A percentile compares a stretch with the other conserved stretches of the same genome.
Evolutionary conservation across 75 land plant genomes (phyloP).

Genomic region (Selaginella moellendorffii): DNA sequence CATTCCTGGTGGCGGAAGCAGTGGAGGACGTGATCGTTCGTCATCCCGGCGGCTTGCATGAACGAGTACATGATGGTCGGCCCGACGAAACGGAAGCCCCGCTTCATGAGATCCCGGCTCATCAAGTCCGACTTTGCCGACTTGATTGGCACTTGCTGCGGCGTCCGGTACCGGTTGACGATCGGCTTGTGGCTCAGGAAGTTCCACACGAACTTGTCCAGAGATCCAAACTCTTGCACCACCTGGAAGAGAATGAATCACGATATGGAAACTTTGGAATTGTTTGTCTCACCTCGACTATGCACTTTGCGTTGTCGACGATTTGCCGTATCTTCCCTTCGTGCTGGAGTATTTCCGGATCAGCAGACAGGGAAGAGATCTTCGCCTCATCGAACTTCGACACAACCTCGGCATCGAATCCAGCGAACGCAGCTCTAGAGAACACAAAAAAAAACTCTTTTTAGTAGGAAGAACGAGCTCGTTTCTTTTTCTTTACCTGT

Average conservation of each 20-base stretch:
- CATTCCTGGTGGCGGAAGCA: slow-evolving; percentile 66
- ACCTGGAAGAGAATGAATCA: slow-evolving; percentile 26
- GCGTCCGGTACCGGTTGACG: slow-evolving; percentile 43
- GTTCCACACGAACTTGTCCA: slow-evolving; percentile 69
- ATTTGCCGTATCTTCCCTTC: slow-evolving; percentile 67
- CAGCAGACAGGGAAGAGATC: slow-evolving; percentile 33
- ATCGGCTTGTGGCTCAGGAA: slow-evolving; percentile 59
- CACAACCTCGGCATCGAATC: slow-evolving; percentile 57
- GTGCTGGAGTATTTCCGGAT: slow-evolving; percentile 35
- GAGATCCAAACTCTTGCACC: slow-evolving; percentile 57
- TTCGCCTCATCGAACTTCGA: slow-evolving; percentile 72
- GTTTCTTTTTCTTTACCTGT: slow-evolving; percentile 44
- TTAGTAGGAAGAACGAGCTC: no score
- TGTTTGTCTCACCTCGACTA: slow-evolving; percentile 37
- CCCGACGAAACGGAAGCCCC: slow-evolving; percentile 74
- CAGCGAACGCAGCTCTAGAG: slow-evolving; percentile 47
- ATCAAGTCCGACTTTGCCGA: slow-evolving; percentile 73
- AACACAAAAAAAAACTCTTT: neutral
- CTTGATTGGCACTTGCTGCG: slow-evolving; percentile 60
- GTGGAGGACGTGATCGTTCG: slow-evolving; percentile 68
- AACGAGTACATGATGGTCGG: slow-evolving; percentile 84
- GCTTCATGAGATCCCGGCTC: slow-evolving; percentile 71
- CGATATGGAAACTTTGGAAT: neutral
- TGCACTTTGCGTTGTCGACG: slow-evolving; percentile 72
- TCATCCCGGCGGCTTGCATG: slow-evolving; percentile 95